Conservation (phyloP, 129 eudicot species). For the Glebionis coronaria region DNA sequence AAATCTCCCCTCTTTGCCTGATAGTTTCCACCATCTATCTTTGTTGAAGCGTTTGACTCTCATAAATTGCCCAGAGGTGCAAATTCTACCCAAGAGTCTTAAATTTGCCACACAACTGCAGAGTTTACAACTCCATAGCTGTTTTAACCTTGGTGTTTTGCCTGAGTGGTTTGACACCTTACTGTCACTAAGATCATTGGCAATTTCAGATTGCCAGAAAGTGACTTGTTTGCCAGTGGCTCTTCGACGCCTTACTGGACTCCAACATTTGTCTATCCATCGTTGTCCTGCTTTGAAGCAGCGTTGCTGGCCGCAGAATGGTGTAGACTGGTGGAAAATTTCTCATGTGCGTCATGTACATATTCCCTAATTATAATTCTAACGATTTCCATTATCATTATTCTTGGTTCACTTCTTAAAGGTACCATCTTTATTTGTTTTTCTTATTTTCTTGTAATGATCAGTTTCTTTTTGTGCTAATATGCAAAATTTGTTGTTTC, state of each 20-base stretch:
- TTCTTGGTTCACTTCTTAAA: too few relatives aligned
- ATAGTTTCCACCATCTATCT: slow-evolving; percentile 23
- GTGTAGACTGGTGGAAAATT: slow-evolving; percentile 35
- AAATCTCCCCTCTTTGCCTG: slow-evolving; percentile 25
- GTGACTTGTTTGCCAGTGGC: slow-evolving; percentile 29
- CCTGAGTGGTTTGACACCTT: slow-evolving; percentile 33
- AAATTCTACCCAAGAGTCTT: slow-evolving; percentile 30
- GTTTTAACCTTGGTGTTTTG: slow-evolving; percentile 15
- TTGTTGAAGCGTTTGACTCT: slow-evolving; percentile 24
- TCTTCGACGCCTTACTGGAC: slow-evolving; percentile 24
- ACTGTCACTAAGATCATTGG: slow-evolving; percentile 22
- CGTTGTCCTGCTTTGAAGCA: slow-evolving; percentile 29
- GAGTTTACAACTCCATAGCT: slow-evolving; percentile 29
- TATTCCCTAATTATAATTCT: slow-evolving; percentile 9
- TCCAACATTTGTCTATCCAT: slow-evolving; percentile 26
- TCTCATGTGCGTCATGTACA: slow-evolving; percentile 27
- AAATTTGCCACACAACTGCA: slow-evolving; percentile 22
- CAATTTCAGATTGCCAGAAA: slow-evolving; percentile 25
- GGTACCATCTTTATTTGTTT: too few relatives aligned
- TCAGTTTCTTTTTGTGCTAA: too few relatives aligned
- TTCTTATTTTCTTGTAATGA: too few relatives aligned
- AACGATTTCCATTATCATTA: too few relatives aligned
- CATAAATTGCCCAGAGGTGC: slow-evolving; percentile 26
- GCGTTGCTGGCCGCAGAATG: slow-evolving; percentile 25
- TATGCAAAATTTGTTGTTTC: too few relatives aligned